A percentile compares a stretch with the other conserved stretches of the same genome.
phyloP scores from a whole-genome alignment of 1,284 basidiomycete species.

The Coniophora puteana region DNA sequence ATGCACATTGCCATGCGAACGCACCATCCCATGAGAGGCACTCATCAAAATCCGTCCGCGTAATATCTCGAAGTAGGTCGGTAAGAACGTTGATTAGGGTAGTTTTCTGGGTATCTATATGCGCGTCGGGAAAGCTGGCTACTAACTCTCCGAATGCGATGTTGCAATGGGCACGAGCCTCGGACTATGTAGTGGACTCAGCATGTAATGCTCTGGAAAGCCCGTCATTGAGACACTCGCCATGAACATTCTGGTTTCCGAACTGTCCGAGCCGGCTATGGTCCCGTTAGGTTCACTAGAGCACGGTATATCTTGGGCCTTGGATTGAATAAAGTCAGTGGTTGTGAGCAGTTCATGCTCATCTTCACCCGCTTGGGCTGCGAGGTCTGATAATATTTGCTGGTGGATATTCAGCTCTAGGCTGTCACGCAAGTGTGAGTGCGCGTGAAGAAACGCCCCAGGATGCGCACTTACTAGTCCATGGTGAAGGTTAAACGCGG shows the following conservation, averaged over 20 bases:
- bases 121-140: constrained; percentile 53
- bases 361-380: constrained; percentile 53
- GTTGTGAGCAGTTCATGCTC: constrained; percentile 45
- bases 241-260: constrained; percentile 18
- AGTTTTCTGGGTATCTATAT: constrained; percentile 47
- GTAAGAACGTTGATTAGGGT: constrained; percentile 53
- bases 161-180: constrained; percentile 68
- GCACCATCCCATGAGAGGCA: constrained; percentile 75
- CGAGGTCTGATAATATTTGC: constrained; percentile 78
- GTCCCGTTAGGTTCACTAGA: constrained; percentile 13
- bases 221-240: constrained; percentile 9
- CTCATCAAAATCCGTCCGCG: constrained; percentile 71
- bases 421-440: constrained; percentile 29
- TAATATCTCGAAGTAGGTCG: constrained; percentile 66
- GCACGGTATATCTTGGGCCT: constrained; percentile 42
- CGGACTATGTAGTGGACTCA: constrained; percentile 33
- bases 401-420: constrained; percentile 79
- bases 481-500: no score
- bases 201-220: not conserved
- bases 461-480: no score
- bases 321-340: constrained; percentile 56
- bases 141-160: constrained; percentile 76
- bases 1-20: constrained; percentile 9
- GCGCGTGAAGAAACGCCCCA: not conserved
- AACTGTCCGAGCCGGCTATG: not conserved